phyloP scores from a whole-genome alignment of 2,329 filamentous ascomycete species.

The Ilyonectria robusta region DNA sequence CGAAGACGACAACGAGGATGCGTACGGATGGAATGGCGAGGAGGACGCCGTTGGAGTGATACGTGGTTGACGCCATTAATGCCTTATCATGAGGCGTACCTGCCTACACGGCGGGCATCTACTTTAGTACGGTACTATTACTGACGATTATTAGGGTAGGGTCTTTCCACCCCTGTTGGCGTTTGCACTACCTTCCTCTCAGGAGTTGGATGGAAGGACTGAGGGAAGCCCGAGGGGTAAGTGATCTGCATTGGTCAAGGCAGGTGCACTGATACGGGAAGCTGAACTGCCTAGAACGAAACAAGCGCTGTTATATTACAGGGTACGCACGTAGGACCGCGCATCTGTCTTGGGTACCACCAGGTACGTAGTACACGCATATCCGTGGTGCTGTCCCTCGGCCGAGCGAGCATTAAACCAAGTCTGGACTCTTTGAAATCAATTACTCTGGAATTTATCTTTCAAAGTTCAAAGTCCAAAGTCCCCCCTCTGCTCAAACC shows the following conservation, averaged over 20 bases:
- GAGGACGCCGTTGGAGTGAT: not conserved
- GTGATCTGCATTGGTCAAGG: slow-evolving; percentile 20
- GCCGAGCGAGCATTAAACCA: too few relatives aligned
- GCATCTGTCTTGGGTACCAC: not conserved
- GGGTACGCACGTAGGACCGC: slow-evolving; percentile 16
- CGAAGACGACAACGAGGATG: not conserved
- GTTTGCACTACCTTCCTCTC: slow-evolving; percentile 21
- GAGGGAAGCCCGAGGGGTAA: slow-evolving; percentile 6
- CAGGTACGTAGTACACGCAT: not conserved
- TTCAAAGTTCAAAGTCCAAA: too few relatives aligned
- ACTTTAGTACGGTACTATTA: not conserved
- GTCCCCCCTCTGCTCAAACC: too few relatives aligned
- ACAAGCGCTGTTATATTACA: slow-evolving; percentile 9
- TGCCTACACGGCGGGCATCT: not conserved
- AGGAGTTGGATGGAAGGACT: slow-evolving; percentile 14
- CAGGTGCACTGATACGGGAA: not conserved
- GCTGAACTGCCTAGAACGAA: slow-evolving; percentile 10
- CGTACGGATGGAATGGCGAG: not conserved
- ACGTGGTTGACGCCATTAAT: not conserved
- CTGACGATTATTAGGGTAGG: not conserved
- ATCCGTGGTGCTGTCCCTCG: not conserved
- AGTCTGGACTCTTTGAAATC: too few relatives aligned
- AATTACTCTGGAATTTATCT: too few relatives aligned
- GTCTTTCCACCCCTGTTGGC: slow-evolving; percentile 16
- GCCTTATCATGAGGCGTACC: not conserved